Evolutionary conservation across 805 yeast genomes (phyloP).

Genomic region (Ascoidea asiatica): DNA sequence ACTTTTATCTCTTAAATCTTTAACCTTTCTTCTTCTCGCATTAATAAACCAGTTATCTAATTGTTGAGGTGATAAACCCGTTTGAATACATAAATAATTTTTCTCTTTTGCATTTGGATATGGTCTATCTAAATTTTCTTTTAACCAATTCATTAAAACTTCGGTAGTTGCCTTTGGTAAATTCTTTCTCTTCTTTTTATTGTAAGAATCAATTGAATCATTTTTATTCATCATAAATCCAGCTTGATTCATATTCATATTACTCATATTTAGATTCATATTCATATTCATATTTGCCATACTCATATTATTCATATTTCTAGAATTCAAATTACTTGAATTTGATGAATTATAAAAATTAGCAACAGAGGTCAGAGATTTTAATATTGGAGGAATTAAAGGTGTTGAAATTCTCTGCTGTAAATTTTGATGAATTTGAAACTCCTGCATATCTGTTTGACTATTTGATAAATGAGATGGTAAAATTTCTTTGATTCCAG

Average conservation of each 20-base stretch:
- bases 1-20: slow-evolving; percentile 21
- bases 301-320: too few species aligned
- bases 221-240: neutral
- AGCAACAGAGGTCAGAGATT: neutral
- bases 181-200: slow-evolving; percentile 45
- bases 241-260: too few species aligned
- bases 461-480: neutral
- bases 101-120: slow-evolving; percentile 77
- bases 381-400: neutral
- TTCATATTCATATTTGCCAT: too few species aligned
- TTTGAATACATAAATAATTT: slow-evolving; percentile 48
- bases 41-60: slow-evolving; percentile 81
- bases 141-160: slow-evolving; percentile 60
- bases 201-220: neutral
- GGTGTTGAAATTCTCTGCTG: neutral
- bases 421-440: neutral
- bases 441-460: neutral
- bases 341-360: too few species aligned
- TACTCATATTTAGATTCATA: too few species aligned
- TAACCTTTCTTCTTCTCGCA: slow-evolving; percentile 66
- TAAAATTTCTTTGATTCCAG: neutral
- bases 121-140: slow-evolving; percentile 53
- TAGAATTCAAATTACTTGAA: too few species aligned
- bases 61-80: slow-evolving; percentile 73
- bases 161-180: slow-evolving; percentile 69